Evolutionary conservation across 352 stramenopile genomes (phyloP), one percentile per base, ranked within the genome.

Genomic region (Thalassiosira delicatula): DNA sequence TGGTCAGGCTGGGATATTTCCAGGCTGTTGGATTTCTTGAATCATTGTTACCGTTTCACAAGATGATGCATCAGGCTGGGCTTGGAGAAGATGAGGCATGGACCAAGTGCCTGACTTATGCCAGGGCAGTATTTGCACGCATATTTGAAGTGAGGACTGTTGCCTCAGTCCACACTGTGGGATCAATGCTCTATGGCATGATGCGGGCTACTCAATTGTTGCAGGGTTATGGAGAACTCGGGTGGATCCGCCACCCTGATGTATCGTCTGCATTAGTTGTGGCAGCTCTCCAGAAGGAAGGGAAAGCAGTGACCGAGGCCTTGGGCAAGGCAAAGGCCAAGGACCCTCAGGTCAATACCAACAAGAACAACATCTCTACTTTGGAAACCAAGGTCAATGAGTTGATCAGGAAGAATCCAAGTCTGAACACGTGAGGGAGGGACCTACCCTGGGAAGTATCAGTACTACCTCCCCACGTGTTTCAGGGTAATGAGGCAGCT

Each of bases 171-270:
- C 3, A 2, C 1, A 59, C 49, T 7, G 2, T 59, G 11, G 21
- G 49, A 59, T 2, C 57, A 4, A 56, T 56, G 35, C 29, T 69
- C 8, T 69, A 69, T 54, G 51, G 63, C 2, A 71, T 71, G 63
- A 19, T 71, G 7, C 35, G 29, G 2, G 63, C 63, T 21, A 60
- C 37, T 17, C 37, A 71, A 12, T 42, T 71, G 0, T 27, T 71
- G 1, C 23, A 32, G 25, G 3, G 9, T 7, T 71, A 23, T 23
- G 42, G 40, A 2, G 9, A 32, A 23, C 12, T 70, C n/a, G 61
- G 61, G 2, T 70, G 30, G 30, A 53, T 70, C 21, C 30, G 35
- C 9, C 61, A 70, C 33, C 35, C 61, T 3, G 61, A 70, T 32
- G 61, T 70, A 17, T 37, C 33, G 3, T 53, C 14, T 4, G 35